Base-by-base conservation (phyloP, 1,139 yeast species). In the Pneumocystis canis region DNA sequence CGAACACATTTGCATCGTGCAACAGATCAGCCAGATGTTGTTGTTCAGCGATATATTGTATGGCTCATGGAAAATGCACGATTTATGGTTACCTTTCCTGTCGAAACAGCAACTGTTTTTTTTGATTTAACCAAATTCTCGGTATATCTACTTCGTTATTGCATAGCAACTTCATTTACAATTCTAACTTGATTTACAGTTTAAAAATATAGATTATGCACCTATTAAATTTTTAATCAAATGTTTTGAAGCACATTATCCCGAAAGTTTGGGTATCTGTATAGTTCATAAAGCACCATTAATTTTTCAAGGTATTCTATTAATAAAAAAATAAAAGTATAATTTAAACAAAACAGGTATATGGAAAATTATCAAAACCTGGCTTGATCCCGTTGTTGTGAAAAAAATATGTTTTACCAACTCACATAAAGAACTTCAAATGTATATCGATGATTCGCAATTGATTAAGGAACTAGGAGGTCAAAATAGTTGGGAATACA, bases 331-430 rank as follows among this genome's bases (percentile, higher is more conserved):
- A n/a, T n/a, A n/a, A n/a, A n/a, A n/a, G n/a, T 5, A 7, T 56
- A 18, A 25, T 56, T 35, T 14, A 25, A 18, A 28, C 2, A 20
- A 16, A 41, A 20, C 7, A 56, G 87, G 94, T 39, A 85, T 88
- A 67, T 89, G 96, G 96, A 84, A 83, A 66, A 80, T 88, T 68
- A 83, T 89, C 70, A 87, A 85, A 73, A 84, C 82, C 68, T 88
- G 95, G 95, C 76, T 89, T 64, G 95, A 89, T 71, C 96, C 96
- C 1, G 90, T 84, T 9, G 94, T 89, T 59, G 95, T 94, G 0
- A 78, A 87, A 35, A 89, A 87, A 74, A 84, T 89, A 68, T 78
- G 80, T 32, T 89, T 89, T 74, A 87, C 95, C 33, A 82, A 83
- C 69, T 76, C 76, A 62, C 69, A 75, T 16, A 78, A 80, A 61